Evolutionary conservation across 139 green algal genomes (phyloP).

Genomic region (Picocystis salinarum): DNA sequence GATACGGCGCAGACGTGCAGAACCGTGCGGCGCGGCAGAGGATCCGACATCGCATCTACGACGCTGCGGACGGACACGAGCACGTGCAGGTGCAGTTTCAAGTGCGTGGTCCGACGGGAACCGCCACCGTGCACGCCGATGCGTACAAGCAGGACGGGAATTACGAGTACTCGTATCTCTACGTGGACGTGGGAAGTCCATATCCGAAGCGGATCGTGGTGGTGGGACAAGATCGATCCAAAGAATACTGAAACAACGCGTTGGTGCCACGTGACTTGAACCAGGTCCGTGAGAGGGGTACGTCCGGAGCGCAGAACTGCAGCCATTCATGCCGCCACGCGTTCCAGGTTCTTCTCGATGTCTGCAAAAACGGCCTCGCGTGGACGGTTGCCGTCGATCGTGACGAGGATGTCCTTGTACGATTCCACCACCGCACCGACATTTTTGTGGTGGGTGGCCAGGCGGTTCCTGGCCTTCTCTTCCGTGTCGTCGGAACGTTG

Average conservation of each 20-base stretch:
- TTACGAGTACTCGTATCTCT: slow-evolving; percentile 65
- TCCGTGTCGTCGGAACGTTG: slow-evolving; percentile 85
- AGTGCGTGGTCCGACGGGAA: slow-evolving; percentile 5
- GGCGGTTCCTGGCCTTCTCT: slow-evolving; percentile 42
- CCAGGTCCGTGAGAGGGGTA: too few relatives aligned
- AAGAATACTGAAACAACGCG: too few relatives aligned
- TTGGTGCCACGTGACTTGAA: too few relatives aligned
- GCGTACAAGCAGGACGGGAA: slow-evolving; percentile 2
- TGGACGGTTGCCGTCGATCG: slow-evolving; percentile 15
- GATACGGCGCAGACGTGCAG: slow-evolving; percentile 53
- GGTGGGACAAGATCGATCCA: too few relatives aligned
- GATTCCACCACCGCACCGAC: slow-evolving; percentile 6
- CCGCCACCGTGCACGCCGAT: slow-evolving; percentile 8
- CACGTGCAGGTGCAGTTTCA: slow-evolving; percentile 49
- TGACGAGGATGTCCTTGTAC: slow-evolving; percentile 9
- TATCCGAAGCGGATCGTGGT: slow-evolving; percentile 15
- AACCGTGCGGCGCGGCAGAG: slow-evolving; percentile 68
- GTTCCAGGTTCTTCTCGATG: too few relatives aligned
- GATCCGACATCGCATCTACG: slow-evolving; percentile 73
- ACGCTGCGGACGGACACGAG: slow-evolving; percentile 53
- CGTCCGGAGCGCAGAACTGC: too few relatives aligned
- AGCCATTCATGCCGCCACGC: too few relatives aligned
- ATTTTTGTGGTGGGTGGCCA: slow-evolving; percentile 16
- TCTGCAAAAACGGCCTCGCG: slow-evolving; percentile 13
- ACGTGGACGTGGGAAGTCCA: slow-evolving; percentile 40